Percentiles rank a stretch among this genome's conserved stretches.
phyloP scores from a whole-genome alignment of 495 filamentous ascomycete species.

The Rhypophila decipiens region DNA sequence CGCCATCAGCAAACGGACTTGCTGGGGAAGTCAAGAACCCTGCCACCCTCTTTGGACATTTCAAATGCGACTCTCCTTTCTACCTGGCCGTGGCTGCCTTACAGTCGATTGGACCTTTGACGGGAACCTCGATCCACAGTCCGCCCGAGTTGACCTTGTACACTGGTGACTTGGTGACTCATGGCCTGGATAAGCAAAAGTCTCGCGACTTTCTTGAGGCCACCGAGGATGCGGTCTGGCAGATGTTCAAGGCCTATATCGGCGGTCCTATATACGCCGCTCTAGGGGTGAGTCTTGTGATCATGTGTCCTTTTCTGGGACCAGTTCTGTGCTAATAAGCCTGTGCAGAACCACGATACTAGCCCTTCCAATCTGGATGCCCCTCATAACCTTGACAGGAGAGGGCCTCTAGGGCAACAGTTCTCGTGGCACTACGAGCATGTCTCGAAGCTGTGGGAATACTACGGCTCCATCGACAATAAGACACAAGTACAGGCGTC shows the following conservation, averaged over 20 bases:
- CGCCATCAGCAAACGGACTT: conserved; percentile 6
- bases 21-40: conserved; percentile 33
- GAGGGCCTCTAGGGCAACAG: conserved; percentile 45
- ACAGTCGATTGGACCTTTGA: conserved; percentile 51
- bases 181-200: conserved; percentile 41
- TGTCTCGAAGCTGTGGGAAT: conserved; percentile 44
- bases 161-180: conserved; percentile 51
- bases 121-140: conserved; percentile 40
- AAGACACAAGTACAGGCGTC: conserved; percentile 35
- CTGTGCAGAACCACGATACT: conserved; percentile 47
- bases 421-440: conserved; percentile 52
- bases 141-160: conserved; percentile 47
- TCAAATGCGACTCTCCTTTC: conserved; percentile 53
- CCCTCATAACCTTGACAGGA: conserved; percentile 40
- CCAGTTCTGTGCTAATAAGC: not conserved
- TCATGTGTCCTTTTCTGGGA: not conserved
- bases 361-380: conserved; percentile 45
- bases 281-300: conserved; percentile 18
- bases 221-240: conserved; percentile 42
- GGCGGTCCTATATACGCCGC: conserved; percentile 49
- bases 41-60: conserved; percentile 49
- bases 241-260: conserved; percentile 51
- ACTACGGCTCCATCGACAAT: conserved; percentile 45
- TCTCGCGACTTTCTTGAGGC: conserved; percentile 46
- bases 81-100: conserved; percentile 52